These are phyloP conservation scores for Curvularia verruculosa DNA, from an alignment of 2,329 filamentous ascomycete genomes.

Conservation along the genomic window DNA sequence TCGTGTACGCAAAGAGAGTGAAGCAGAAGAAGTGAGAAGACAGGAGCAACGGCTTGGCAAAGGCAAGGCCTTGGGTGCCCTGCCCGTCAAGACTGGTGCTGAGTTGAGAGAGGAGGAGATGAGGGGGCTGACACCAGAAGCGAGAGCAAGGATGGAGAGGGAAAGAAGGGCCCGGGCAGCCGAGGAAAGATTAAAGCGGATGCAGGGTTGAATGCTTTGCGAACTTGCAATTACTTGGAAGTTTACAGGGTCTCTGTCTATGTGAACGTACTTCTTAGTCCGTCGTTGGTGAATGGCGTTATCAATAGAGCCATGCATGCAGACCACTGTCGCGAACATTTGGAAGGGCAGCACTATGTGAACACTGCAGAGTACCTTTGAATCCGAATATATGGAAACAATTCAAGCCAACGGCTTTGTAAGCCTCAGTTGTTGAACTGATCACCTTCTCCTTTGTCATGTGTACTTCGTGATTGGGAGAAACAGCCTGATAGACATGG, in stretches of 20 bases:
- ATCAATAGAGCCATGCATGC: neutral
- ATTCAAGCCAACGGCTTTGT: neutral
- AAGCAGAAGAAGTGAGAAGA: constrained; percentile 56
- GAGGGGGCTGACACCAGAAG: constrained; percentile 85
- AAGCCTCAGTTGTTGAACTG: neutral
- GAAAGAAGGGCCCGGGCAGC: constrained; percentile 90
- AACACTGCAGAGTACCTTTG: neutral
- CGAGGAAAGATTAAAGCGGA: constrained; percentile 78
- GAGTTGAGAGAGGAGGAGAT: constrained; percentile 84
- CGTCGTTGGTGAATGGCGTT: neutral
- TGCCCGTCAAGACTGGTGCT: constrained; percentile 73
- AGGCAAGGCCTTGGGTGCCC: constrained; percentile 59
- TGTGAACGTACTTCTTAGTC: neutral
- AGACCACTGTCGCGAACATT: neutral
- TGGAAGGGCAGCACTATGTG: neutral
- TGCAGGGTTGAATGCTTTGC: constrained; percentile 21
- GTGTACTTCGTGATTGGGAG: too few relatives aligned
- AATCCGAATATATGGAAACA: neutral
- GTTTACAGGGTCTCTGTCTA: neutral
- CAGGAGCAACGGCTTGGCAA: constrained; percentile 58
- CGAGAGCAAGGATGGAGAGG: constrained; percentile 80
- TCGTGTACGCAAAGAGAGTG: constrained; percentile 65
- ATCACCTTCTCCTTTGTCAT: neutral
- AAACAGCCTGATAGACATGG: neutral
- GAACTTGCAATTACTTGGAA: neutral